These are phyloP conservation scores for Prunus campanulata DNA, from an alignment of 306 rosid genomes.

Conservation along the genomic window DNA sequence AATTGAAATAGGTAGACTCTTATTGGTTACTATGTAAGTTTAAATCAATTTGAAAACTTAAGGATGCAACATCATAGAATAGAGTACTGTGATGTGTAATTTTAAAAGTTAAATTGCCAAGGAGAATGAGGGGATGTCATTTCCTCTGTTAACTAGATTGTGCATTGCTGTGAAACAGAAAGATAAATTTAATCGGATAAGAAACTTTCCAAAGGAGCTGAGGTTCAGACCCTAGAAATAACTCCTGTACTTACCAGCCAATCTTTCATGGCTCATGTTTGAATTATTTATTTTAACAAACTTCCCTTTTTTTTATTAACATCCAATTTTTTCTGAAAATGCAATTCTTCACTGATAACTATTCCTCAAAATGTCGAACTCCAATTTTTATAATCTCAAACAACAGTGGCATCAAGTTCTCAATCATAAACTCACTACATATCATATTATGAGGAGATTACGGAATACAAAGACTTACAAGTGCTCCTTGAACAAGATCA, in stretches of 20 bases:
- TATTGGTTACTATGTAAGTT: not conserved
- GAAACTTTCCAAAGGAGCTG: not conserved
- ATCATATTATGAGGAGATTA: slow-evolving; percentile 12
- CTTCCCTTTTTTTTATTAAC: not conserved
- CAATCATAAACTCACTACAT: not conserved
- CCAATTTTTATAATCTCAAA: not conserved
- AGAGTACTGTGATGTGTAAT: not conserved
- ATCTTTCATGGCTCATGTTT: not conserved
- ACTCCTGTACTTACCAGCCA: not conserved
- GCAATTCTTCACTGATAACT: not conserved
- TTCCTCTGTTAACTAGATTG: not conserved
- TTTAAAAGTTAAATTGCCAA: not conserved
- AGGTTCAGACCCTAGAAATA: not conserved
- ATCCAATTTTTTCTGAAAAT: not conserved
- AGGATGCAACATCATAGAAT: not conserved
- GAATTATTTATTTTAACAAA: too few relatives aligned
- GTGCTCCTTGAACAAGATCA: slow-evolving; percentile 91
- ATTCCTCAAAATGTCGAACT: not conserved
- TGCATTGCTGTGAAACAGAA: not conserved
- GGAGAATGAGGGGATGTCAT: not conserved
- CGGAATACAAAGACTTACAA: slow-evolving; percentile 51
- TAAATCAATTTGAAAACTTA: not conserved
- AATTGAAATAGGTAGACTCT: not conserved
- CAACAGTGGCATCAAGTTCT: not conserved
- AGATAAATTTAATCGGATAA: not conserved